These are phyloP conservation scores for Podila epigama DNA, from an alignment of 192 early-diverging fungal species.

Conservation along the genomic window DNA sequence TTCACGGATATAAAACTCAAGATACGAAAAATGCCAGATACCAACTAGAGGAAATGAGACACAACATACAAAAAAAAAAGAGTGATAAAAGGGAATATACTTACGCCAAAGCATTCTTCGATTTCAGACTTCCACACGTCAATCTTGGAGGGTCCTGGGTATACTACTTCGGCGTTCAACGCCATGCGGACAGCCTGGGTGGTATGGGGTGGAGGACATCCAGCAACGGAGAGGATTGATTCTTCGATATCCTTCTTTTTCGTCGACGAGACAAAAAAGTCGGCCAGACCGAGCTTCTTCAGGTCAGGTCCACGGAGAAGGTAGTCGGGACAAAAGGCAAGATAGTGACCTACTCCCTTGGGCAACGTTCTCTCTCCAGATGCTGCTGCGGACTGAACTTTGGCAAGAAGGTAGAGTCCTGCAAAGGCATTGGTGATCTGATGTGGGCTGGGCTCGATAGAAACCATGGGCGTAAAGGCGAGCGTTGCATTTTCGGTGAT, in stretches of 20 bases:
- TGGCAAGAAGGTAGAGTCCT: conserved; percentile 25
- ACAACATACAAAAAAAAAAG: too few relatives aligned
- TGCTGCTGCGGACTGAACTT: conserved; percentile 13
- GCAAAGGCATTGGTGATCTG: conserved; percentile 26
- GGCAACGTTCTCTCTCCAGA: conserved; percentile 31
- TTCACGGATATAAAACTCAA: too few relatives aligned
- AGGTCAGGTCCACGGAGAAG: conserved; percentile 58
- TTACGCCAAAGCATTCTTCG: conserved; percentile 53
- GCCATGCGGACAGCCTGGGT: conserved; percentile 50
- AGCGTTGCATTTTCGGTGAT: conserved; percentile 56
- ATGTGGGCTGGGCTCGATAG: neutral
- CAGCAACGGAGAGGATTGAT: conserved; percentile 45
- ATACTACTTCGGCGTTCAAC: conserved; percentile 48
- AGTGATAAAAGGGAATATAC: neutral
- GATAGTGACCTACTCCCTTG: conserved; percentile 41
- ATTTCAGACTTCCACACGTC: conserved; percentile 56
- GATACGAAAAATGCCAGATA: too few relatives aligned
- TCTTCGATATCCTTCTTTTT: conserved; percentile 52
- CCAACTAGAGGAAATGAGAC: too few relatives aligned
- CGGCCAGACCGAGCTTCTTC: conserved; percentile 51
- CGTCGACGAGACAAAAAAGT: conserved; percentile 55
- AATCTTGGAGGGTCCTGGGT: conserved; percentile 59
- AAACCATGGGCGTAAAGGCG: conserved; percentile 24
- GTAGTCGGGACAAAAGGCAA: conserved; percentile 50
- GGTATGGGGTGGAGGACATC: conserved; percentile 57